Evolutionary conservation across 495 filamentous ascomycete species (phyloP).

Genomic region (Patellaria atrata): DNA sequence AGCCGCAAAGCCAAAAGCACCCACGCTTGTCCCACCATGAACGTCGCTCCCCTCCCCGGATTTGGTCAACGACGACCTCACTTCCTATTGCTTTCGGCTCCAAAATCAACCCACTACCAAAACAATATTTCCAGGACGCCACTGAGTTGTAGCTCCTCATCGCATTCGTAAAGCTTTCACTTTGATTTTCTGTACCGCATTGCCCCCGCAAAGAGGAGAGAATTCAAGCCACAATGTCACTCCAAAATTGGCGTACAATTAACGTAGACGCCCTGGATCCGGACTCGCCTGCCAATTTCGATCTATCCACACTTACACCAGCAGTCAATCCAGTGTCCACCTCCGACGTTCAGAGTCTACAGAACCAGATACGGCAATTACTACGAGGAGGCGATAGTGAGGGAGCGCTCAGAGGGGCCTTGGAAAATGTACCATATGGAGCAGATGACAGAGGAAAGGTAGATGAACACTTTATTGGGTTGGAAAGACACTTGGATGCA

Average conservation of each 20-base stretch:
- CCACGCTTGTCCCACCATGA: too few species aligned
- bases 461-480: slow-evolving; percentile 11
- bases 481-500: too few species aligned
- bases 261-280: slow-evolving; percentile 81
- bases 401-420: slow-evolving; percentile 61
- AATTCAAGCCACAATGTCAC: slow-evolving; percentile 34
- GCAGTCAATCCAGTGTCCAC: slow-evolving; percentile 51
- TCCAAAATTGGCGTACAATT: slow-evolving; percentile 76
- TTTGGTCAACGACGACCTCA: too few species aligned
- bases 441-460: slow-evolving; percentile 63
- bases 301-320: slow-evolving; percentile 62
- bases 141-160: too few species aligned
- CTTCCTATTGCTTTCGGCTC: too few species aligned
- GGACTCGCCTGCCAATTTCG: slow-evolving; percentile 79
- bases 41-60: too few species aligned
- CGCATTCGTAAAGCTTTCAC: too few species aligned
- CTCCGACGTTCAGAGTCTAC: slow-evolving; percentile 55
- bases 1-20: too few species aligned
- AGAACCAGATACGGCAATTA: slow-evolving; percentile 68
- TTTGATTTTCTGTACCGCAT: too few species aligned
- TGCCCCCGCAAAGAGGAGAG: too few species aligned
- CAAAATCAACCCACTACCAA: too few species aligned
- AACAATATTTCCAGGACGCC: too few species aligned
- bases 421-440: slow-evolving; percentile 62
- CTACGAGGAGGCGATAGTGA: slow-evolving; percentile 72